Conservation (phyloP, 106 monocot genomes). For the Hemerocallis citrina region DNA sequence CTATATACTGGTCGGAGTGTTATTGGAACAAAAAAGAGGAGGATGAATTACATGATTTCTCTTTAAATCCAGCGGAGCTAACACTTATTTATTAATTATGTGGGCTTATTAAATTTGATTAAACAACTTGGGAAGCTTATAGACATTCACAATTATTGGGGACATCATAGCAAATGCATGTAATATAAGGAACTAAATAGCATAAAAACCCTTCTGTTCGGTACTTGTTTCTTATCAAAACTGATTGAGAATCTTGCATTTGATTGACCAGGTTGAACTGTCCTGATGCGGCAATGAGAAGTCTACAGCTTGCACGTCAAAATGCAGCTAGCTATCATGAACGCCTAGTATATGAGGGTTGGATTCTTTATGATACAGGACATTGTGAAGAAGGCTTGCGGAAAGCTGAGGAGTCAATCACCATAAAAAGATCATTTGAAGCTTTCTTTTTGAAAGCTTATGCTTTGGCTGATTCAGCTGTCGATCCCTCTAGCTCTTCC, state of each 20-base stretch:
- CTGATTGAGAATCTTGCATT: background rate
- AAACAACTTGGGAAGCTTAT: too few species aligned
- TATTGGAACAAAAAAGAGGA: too few species aligned
- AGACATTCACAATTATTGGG: too few species aligned
- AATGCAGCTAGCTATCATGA: constrained; percentile 79
- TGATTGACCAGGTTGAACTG: constrained; percentile 75
- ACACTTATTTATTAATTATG: too few species aligned
- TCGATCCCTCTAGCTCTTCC: constrained; percentile 60
- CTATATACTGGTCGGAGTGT: too few species aligned
- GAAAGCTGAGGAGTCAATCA: constrained; percentile 91
- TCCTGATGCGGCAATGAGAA: constrained; percentile 95
- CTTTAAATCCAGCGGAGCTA: too few species aligned
- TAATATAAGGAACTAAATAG: too few species aligned
- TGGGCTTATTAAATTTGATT: too few species aligned
- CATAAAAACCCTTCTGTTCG: background rate
- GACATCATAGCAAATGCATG: too few species aligned
- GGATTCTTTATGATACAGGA: constrained; percentile 97
- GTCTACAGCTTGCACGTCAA: constrained; percentile 85
- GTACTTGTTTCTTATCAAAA: background rate
- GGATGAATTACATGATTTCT: too few species aligned
- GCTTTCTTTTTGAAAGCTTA: constrained; percentile 99
- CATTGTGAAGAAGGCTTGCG: constrained; percentile 82
- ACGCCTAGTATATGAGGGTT: constrained; percentile 90
- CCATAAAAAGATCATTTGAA: constrained; percentile 92
- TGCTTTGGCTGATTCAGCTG: constrained; percentile 89